Conservation (phyloP, 306 rosid genomes). For the Delonix regia region DNA sequence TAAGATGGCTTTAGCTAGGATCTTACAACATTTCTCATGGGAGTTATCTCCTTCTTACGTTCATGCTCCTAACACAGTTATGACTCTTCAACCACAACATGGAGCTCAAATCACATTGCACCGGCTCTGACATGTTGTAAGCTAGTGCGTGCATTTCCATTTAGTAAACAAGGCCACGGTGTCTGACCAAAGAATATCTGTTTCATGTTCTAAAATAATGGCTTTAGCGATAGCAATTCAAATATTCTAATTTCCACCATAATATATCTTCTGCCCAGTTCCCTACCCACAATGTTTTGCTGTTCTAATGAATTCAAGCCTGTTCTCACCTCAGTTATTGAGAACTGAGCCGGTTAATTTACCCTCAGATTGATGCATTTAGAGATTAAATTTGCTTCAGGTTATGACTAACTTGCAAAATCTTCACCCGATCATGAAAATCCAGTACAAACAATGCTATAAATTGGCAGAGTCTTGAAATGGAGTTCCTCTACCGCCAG, state of each 20-base stretch:
- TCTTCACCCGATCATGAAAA: not conserved
- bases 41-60: conserved; percentile 53
- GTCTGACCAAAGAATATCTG: not conserved
- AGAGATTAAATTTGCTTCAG: not conserved
- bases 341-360: not conserved
- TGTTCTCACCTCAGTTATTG: not conserved
- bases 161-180: conserved; percentile 18
- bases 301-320: not conserved
- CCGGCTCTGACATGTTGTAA: conserved; percentile 26
- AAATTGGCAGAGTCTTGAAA: not conserved
- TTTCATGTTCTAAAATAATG: not conserved
- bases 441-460: not conserved
- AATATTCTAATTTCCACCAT: too few species aligned
- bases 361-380: not conserved
- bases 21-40: conserved; percentile 52
- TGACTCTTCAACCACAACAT: conserved; percentile 63
- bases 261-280: too few species aligned
- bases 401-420: not conserved
- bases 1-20: conserved; percentile 46
- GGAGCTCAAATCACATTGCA: conserved; percentile 52
- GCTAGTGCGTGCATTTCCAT: not conserved
- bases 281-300: not conserved
- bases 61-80: conserved; percentile 52
- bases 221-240: too few species aligned
- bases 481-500: not conserved